Evolutionary conservation across 257 asterid genomes (phyloP), one percentile per base, ranked within the genome.

Genomic region (Solanum neorickii): DNA sequence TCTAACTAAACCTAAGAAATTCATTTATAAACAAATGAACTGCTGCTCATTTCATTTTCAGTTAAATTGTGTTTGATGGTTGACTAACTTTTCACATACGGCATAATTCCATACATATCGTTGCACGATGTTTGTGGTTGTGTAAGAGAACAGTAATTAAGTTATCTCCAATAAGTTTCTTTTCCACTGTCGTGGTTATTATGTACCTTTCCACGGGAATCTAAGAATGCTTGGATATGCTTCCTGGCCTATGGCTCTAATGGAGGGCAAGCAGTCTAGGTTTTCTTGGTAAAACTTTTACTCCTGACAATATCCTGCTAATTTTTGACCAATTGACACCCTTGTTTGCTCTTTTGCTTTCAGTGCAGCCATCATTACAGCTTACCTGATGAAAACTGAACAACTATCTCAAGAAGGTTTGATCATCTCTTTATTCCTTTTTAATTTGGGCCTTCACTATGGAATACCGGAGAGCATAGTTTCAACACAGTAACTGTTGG

Each of bases 371-470:
- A 93, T 97, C 84, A 86, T 95, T 90, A 89, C 94, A 65, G 99
- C 99, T 72, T 95, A 96, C 94, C 92, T 97, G 97, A 97, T 97
- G 99, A 95, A 92, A 92, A 92, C 96, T 90, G 99, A 94, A 90
- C 95, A 90, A 78, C 93, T 97, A 91, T 92, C 99, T 23, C 92
- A 82, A 89, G 99, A 95, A 92, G 99, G 99, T 97, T 41, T 39
- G 90, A 82, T 88, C 86, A 88, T 75, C 88, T 84, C 66, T 33
- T 72, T 87, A 16, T 44, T 89, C 27, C 37, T 85, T 86, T 88
- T 85, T 29, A 86, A 46, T 87, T 80, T 88, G 83, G 83, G 72
- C 84, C 86, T 83, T 83, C 27, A 69, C 78, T 73, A 78, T 88
- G 85, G 69, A 87, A 29, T 69, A 82, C 68, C 69, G 88, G 68